Evolutionary conservation across 2,329 filamentous ascomycete genomes (phyloP), one percentile per base, ranked within the genome.

Genomic region (Colletotrichum chrysophilum): DNA sequence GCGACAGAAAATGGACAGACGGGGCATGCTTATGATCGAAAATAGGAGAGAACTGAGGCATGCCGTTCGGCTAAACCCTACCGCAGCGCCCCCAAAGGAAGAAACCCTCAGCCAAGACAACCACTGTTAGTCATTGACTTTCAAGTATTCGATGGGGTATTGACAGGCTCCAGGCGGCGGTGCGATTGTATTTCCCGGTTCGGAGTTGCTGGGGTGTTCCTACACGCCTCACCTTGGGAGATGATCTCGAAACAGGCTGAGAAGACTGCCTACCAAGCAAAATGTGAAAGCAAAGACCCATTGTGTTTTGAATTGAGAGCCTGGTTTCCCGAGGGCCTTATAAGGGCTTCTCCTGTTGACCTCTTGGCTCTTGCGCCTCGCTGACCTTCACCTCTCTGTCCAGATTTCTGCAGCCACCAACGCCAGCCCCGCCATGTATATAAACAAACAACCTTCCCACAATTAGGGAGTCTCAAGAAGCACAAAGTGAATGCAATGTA

Each of bases 171-270:
- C 4, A 13, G 4, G 3, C 10, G 2, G 4, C 43, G 43, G 3
- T 0, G n/a, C n/a, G 43, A 4, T 7, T 0, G 4, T 21, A 7
- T 0, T 4, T 3, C 43, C 10, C 0, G 0, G 43, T 13, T 13
- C 10, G 6, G n/a, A 21, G 10, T 48, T 21, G 18, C 0, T 7
- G 10, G 43, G 43, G 43, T 7, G n/a, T 48, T 48, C 0, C 18
- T 13, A 0, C 1, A 12, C 10, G 43, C 43, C 21, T 13, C 4
- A 1, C 10, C 0, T 48, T 18, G 38, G 3, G 38, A 43, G 18
- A 43, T 2, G 0, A n/a, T 9, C 7, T 5, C 38, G 18, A 43
- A 12, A n/a, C 38, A 43, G 2, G 0, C 7, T 18, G 36, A 38
- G 36, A 38, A 30, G 28, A 30, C 28, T 30, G 28, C 28, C 28